These are phyloP conservation scores for Stagonosporopsis vannaccii DNA, from an alignment of 2,329 filamentous ascomycete genomes.

Conservation along the genomic window DNA sequence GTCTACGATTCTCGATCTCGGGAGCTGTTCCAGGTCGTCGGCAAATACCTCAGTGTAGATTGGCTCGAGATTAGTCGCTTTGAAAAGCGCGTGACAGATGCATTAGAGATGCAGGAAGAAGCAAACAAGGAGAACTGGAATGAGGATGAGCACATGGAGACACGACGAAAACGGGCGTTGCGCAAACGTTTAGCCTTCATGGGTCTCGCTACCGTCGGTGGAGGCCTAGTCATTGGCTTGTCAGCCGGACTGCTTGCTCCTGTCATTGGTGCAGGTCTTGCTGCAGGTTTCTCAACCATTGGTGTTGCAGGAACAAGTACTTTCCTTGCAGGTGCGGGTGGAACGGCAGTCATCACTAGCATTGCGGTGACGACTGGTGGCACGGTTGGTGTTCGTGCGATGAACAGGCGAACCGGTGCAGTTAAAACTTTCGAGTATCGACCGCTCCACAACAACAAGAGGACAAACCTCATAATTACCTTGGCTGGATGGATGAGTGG, in stretches of 20 bases:
- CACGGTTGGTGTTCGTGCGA: constrained; percentile 84
- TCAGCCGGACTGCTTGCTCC: constrained; percentile 92
- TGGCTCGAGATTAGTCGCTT: constrained; percentile 97
- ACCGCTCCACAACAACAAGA: constrained; percentile 96
- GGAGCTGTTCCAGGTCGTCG: constrained; percentile 82
- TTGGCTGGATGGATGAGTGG: constrained; percentile 98
- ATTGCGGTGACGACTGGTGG: constrained; percentile 85
- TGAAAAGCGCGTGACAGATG: constrained; percentile 95
- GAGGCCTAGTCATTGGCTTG: constrained; percentile 91
- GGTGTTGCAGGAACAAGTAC: constrained; percentile 87
- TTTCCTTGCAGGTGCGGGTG: constrained; percentile 90
- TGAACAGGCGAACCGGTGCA: constrained; percentile 84
- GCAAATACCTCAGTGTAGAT: constrained; percentile 77
- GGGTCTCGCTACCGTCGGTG: constrained; percentile 95
- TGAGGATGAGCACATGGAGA: constrained; percentile 92
- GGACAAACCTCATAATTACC: constrained; percentile 93
- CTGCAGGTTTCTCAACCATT: constrained; percentile 93
- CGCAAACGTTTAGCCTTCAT: constrained; percentile 91
- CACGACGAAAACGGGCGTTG: constrained; percentile 78
- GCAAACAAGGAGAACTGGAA: constrained; percentile 98
- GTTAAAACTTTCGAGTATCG: constrained; percentile 98
- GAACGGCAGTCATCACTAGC: constrained; percentile 92
- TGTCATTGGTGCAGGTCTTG: constrained; percentile 91
- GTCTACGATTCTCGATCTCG: constrained; percentile 90
- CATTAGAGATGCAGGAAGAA: constrained; percentile 95